Evolutionary conservation across 2,329 filamentous ascomycete species (phyloP).

Genomic region (Myrmaecium sp.): DNA sequence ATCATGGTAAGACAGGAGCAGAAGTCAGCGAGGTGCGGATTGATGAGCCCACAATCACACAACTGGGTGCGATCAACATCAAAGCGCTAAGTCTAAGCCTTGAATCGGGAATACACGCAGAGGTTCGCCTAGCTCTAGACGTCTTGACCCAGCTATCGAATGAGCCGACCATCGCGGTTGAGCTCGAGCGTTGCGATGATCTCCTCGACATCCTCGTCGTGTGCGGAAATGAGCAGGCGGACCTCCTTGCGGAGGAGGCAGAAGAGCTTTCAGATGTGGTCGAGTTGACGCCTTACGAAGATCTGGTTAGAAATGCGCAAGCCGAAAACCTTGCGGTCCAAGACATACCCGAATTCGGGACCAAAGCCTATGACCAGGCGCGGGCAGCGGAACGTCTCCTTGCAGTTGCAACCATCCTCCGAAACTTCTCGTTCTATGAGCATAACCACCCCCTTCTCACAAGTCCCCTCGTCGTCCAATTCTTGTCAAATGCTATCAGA

Average conservation of each 20-base stretch:
- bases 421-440: slow-evolving; percentile 77
- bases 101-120: slow-evolving; percentile 74
- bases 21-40: slow-evolving; percentile 55
- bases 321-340: slow-evolving; percentile 56
- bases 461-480: slow-evolving; percentile 61
- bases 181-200: slow-evolving; percentile 66
- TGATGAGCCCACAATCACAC: slow-evolving; percentile 54
- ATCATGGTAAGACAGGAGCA: slow-evolving; percentile 45
- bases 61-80: slow-evolving; percentile 79
- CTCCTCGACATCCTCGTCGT: slow-evolving; percentile 76
- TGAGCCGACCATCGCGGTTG: slow-evolving; percentile 44
- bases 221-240: slow-evolving; percentile 77
- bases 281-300: slow-evolving; percentile 70
- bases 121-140: slow-evolving; percentile 81
- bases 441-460: slow-evolving; percentile 63
- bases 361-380: slow-evolving; percentile 63
- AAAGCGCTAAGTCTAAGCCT: slow-evolving; percentile 77
- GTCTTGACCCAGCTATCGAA: slow-evolving; percentile 58
- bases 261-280: slow-evolving; percentile 77
- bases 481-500: slow-evolving; percentile 67
- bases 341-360: slow-evolving; percentile 58
- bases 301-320: slow-evolving; percentile 63
- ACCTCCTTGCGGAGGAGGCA: slow-evolving; percentile 68
- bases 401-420: slow-evolving; percentile 79
- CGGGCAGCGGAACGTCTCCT: slow-evolving; percentile 74